A percentile compares a stretch with the other conserved stretches of the same genome.
These are phyloP conservation scores for Pleurotus tuoliensis DNA, from an alignment of 768 basidiomycete genomes.

Conservation along the genomic window DNA sequence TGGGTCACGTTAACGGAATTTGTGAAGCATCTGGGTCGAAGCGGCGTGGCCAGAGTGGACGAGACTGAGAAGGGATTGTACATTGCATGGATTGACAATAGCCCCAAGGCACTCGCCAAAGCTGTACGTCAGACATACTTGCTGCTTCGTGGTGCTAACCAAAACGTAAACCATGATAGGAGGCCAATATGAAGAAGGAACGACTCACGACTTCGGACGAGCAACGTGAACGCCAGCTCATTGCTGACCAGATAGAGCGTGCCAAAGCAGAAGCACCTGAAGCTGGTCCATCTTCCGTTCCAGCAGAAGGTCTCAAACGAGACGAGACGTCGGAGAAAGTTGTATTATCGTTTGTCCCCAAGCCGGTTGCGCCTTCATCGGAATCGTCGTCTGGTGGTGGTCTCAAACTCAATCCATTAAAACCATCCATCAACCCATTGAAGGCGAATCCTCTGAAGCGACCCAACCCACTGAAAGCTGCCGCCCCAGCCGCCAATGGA, in stretches of 20 bases:
- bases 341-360: constrained; percentile 66
- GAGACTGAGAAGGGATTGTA: constrained; percentile 99
- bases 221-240: constrained; percentile 84
- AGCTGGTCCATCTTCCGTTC: constrained; percentile 30
- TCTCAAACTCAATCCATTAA: constrained; percentile 64
- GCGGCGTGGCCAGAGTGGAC: constrained; percentile 87
- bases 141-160: constrained; percentile 5
- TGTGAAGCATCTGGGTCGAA: constrained; percentile 80
- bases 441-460: constrained; percentile 71
- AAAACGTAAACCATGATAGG: constrained; percentile 34
- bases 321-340: constrained; percentile 73
- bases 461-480: constrained; percentile 68
- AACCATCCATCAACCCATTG: constrained; percentile 53
- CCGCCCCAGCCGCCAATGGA: constrained; percentile 29
- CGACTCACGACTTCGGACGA: constrained; percentile 90
- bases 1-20: constrained; percentile 99
- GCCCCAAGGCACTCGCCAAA: constrained; percentile 90
- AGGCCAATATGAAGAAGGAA: constrained; percentile 89
- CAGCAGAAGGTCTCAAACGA: constrained; percentile 63
- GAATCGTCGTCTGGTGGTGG: constrained; percentile 31
- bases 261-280: constrained; percentile 50
- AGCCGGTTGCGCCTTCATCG: constrained; percentile 33
- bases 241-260: constrained; percentile 92
- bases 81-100: constrained; percentile 95
- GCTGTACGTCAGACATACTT: constrained; percentile 44